Evolutionary conservation across 805 yeast genomes (phyloP), one percentile per base, ranked within the genome.

Genomic region (Sugiyamaella chiloensis): DNA sequence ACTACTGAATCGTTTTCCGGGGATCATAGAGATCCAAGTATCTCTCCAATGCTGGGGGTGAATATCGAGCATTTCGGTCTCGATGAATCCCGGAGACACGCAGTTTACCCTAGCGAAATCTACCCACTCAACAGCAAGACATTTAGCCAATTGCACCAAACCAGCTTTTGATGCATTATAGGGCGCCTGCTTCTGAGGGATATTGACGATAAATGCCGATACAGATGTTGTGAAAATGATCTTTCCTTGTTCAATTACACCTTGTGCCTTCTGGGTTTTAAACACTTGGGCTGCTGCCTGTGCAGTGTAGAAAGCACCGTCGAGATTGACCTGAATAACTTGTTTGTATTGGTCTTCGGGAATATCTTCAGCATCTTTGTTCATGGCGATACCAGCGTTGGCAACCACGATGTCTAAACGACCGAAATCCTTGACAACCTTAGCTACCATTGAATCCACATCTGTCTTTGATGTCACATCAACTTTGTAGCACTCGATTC

Each of bases 1-100:
- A 59, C 81, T 85, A 39, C 91, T 88, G 84, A 85, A 79, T 71
- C 93, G 79, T 61, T 78, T 77, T 79, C 80, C 76, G 59, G 93
- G 93, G 49, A 81, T 72, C 66, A 77, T 76, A 23, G 76, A 66
- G 58, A 81, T 80, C 56, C 68, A 58, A 88, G 89, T 83, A 46
- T 79, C 73, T 44, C 81, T 75, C 24, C 37, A 30, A 24, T 24
- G 24, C 26, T 41, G 50, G 2, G 47, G 44, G 51, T 37, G 48
- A 66, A 80, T 81, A 76, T 83, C 68, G 8, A 44, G 19, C 50
- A 46, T 50, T 32, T 88, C 88, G 11, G 89, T 83, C 56, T 80
- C 76, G 50, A 84, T 84, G 71, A 84, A 83, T 46, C 89, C 90
- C 42, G 90, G 90, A 26, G 84, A 77, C 55, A 84, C 69, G 34